Base-by-base conservation (phyloP, 768 basidiomycete species). In the Strobilomyces echinocephalus region DNA sequence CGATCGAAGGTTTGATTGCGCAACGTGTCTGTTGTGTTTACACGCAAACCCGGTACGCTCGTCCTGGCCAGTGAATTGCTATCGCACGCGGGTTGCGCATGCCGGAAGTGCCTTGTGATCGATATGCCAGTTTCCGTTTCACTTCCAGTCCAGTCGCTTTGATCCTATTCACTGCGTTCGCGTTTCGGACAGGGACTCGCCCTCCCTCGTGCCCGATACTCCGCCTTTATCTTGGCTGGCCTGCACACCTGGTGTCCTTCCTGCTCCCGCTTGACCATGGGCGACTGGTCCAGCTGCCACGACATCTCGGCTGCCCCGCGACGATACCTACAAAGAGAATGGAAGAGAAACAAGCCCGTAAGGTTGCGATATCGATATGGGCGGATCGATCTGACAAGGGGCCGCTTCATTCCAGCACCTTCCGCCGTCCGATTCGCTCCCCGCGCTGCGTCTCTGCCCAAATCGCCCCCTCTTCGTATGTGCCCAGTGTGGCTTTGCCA, bases 401-500 rank as follows among this genome's bases (percentile, higher is more conserved):
- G 24, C 24, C 30, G 31, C 39, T 45, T 16, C 12, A 34, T 38
- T 55, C 42, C 49, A 80, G 79, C 62, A 77, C 59, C 66, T 80
- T 21, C 66, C 69, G 16, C 73, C 75, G 54, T 74, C 76, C 30
- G 71, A 72, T 58, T 80, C 79, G 28, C 68, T 80, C 41, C 79
- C 79, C 20, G 69, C 69, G 9, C 69, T 79, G 11, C 72, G 73
- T 53, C 66, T 79, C 16, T 61, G 68, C n/a, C 75, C 61, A 35
- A 64, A 69, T 55, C 70, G 76, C 48, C 76, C 77, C 0, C 61
- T 74, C 46, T 79, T 79, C 57, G 71, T 70, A n/a, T 79, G 78
- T 66, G 67, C 56, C 31, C 70, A 61, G 44, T 79, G 78, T 51
- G 77, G 77, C 11, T 79, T 78, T 50, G 65, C 71, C 34, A 79